Base-by-base conservation (phyloP, 371 early-diverging fungal genomes). In the Nematocida sp. region DNA sequence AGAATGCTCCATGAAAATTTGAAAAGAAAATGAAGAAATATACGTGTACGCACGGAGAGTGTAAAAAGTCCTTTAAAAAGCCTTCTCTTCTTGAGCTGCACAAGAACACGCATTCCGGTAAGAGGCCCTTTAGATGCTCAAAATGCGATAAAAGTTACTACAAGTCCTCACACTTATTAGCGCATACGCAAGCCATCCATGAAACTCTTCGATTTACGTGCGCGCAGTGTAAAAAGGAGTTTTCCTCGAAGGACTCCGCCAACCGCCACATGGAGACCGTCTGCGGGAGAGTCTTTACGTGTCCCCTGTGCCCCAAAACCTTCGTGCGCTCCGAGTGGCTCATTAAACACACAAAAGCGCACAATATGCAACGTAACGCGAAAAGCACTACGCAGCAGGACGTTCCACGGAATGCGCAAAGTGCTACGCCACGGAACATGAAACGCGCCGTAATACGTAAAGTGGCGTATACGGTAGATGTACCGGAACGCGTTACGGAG, bases 11-110 rank as follows among this genome's bases (percentile, higher is more conserved):
- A 61, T 60, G 11, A 35, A 35, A 48, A 61, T 33, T n/a, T 59
- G 48, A 71, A 60, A 42, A 50, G 30, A 30, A 28, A 39, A 18
- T 49, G 11, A n/a, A n/a, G n/a, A n/a, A n/a, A n/a, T 40, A 18
- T 33, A 4, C 45, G 36, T 60, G 75, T 55, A 30, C 39, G 4
- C 39, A 32, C 33, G 28, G 13, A 9, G 51, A 32, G 18, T 71
- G 75, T 60, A 11, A 7, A 18, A 71, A 71, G 30, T 7, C 7
- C 7, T 71, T 61, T 30, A 30, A 25, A 30, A 71, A 71, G 51
- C 75, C 51, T 23, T 71, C 75, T 48, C 64, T 71, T 25, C 64
- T 71, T 16, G 48, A 71, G 38, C 54, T 61, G 2, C 75, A 71
- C 42, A 49, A 60, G 54, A 71, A 71, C 55, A 63, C 63, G 32